Evolutionary conservation across 1,284 basidiomycete genomes (phyloP).

Genomic region (Ganoderma boninense): DNA sequence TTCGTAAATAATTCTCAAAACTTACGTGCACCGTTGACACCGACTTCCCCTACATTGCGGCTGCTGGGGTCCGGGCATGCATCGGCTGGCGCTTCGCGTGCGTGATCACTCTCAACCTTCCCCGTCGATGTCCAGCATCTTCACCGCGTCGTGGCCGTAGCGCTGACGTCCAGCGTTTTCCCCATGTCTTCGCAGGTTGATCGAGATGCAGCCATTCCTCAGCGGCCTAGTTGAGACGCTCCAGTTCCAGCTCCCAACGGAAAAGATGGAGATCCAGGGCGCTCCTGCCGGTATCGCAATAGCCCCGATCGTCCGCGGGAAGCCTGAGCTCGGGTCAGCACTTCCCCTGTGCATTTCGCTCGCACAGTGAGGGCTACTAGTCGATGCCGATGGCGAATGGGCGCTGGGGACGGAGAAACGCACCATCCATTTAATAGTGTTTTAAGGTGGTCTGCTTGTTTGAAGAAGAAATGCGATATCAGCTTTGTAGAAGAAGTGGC

Average conservation of each 20-base stretch:
- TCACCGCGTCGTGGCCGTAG: no score
- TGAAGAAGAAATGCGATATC: no score
- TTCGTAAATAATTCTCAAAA: no score
- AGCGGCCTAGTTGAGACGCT: slow-evolving; percentile 37
- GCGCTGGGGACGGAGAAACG: no score
- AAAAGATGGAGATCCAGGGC: slow-evolving; percentile 45
- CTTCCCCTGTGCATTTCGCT: slow-evolving; percentile 23
- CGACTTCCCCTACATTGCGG: neutral
- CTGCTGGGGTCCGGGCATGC: slow-evolving; percentile 42
- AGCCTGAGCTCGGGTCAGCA: slow-evolving; percentile 47
- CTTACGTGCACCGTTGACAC: no score
- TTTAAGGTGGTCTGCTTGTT: no score
- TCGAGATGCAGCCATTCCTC: slow-evolving; percentile 39
- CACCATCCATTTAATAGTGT: no score
- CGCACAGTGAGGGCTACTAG: neutral
- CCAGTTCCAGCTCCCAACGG: slow-evolving; percentile 41
- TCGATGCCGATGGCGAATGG: no score
- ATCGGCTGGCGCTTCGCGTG: slow-evolving; percentile 48
- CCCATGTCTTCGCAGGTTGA: slow-evolving; percentile 28
- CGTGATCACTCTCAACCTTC: slow-evolving; percentile 18
- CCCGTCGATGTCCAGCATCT: no score
- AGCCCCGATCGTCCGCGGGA: slow-evolving; percentile 54
- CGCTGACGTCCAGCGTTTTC: no score
- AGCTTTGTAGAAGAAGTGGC: no score
- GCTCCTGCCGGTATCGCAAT: slow-evolving; percentile 49